Base-by-base conservation (phyloP, 1,139 yeast species). In the Geotrichum australiense region DNA sequence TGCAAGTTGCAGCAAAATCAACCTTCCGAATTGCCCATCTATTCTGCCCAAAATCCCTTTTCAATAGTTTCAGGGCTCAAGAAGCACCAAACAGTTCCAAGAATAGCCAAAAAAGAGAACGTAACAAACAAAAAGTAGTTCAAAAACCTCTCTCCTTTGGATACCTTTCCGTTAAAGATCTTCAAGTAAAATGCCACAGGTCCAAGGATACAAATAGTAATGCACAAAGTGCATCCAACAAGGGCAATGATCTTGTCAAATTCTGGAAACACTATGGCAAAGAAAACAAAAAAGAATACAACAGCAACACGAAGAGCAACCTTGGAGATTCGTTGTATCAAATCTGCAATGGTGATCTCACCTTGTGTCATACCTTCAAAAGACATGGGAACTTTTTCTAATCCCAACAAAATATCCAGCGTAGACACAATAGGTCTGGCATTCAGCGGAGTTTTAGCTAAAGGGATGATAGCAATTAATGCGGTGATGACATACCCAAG, bases 391-490 rank as follows among this genome's bases (percentile, higher is more conserved):
- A 57, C 50, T 15, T 59, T 56, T 28, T 61, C 59, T 5, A 69
- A 60, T 5, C 65, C 67, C 27, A 66, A 50, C 21, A 73, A 47
- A 16, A 66, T 62, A 48, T 79, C 85, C 11, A 76, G 59, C 1
- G 91, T 80, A 4, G 91, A 73, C 16, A 85, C 76, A 33, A 89
- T 81, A 1, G 97, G 97, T 53, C 91, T 77, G 6, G 93, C 89
- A 53, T 80, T 84, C 38, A 87, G 69, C 0, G 97, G 96, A 1
- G 91, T 76, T 57, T 89, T 89, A 1, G 96, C 89, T 35, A 87
- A 62, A 1, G 97, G 96, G 23, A 89, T 76, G 29, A 87, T 55
- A 30, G 94, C 84, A 67, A 87, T 82, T 37, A 85, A 65, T 0
- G 73, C 71, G 41, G 91, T 81, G 40, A 89, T 71, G 27, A 78